These are phyloP conservation scores for Pyrus bretschneideri DNA, from an alignment of 306 rosid species.

Conservation along the genomic window DNA sequence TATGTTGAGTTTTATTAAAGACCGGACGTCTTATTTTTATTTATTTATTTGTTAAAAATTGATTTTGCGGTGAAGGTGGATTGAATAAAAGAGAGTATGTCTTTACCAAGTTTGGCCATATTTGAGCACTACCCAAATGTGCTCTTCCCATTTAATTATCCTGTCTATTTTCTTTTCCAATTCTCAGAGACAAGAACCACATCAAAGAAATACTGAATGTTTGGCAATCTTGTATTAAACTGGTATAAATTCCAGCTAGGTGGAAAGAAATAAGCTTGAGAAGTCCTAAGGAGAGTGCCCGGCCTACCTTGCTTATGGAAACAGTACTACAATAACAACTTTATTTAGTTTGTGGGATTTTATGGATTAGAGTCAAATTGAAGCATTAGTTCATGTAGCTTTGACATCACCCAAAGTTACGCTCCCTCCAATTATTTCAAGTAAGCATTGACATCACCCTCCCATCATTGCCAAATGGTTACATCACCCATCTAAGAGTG, in stretches of 20 bases:
- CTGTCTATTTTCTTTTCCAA: constrained; percentile 39
- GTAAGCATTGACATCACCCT: background rate
- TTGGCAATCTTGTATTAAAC: constrained; percentile 33
- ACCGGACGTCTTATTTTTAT: too few species aligned
- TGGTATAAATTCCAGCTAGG: constrained; percentile 7
- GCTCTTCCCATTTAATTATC: background rate
- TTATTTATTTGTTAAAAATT: too few species aligned
- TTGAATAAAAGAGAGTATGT: background rate
- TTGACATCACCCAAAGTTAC: background rate
- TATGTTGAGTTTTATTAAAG: too few species aligned
- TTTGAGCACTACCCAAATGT: constrained; percentile 19
- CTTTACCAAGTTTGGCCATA: constrained; percentile 22
- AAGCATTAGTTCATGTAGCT: background rate
- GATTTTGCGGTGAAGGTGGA: too few species aligned
- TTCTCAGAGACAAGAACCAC: constrained; percentile 38
- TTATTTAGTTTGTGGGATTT: background rate
- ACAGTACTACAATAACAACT: background rate
- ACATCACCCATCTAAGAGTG: background rate
- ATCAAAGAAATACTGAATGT: constrained; percentile 34
- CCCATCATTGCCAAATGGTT: background rate
- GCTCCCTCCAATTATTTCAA: background rate
- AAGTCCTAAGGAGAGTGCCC: constrained; percentile 14
- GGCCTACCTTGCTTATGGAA: background rate
- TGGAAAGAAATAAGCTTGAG: background rate
- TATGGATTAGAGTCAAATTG: background rate